Conservation (phyloP, 2,329 filamentous ascomycete species). For the Colletotrichum trifolii region DNA sequence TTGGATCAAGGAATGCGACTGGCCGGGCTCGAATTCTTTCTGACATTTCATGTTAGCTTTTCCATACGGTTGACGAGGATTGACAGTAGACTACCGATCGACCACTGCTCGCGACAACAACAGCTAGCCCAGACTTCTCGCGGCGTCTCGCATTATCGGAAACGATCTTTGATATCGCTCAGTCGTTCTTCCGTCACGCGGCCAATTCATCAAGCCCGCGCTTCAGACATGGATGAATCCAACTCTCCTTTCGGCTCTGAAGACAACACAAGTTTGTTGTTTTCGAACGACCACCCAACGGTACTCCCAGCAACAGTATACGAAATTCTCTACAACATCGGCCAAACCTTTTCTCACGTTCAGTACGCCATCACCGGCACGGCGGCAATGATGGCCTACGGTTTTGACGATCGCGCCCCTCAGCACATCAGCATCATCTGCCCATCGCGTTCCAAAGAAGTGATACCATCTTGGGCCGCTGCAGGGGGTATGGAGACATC, state of each 20-base stretch:
- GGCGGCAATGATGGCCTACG: slow-evolving; percentile 57
- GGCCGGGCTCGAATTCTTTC: too few species aligned
- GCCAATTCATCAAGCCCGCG: too few species aligned
- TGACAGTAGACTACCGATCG: too few species aligned
- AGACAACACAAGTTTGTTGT: neutral
- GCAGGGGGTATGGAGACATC: slow-evolving; percentile 45
- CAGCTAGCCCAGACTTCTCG: too few species aligned
- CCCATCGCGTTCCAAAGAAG: slow-evolving; percentile 47
- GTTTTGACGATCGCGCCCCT: slow-evolving; percentile 45
- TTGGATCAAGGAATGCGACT: too few species aligned
- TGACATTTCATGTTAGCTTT: too few species aligned
- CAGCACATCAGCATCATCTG: slow-evolving; percentile 54
- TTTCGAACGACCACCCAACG: slow-evolving; percentile 38
- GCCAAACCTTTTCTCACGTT: slow-evolving; percentile 53
- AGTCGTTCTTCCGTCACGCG: too few species aligned
- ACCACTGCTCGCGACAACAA: too few species aligned
- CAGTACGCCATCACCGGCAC: slow-evolving; percentile 60
- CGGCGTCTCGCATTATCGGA: too few species aligned
- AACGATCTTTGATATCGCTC: too few species aligned
- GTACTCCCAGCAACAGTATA: slow-evolving; percentile 41
- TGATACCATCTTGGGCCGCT: slow-evolving; percentile 54
- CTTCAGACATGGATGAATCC: neutral
- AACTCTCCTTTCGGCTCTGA: neutral
- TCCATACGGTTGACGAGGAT: too few species aligned
- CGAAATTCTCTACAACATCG: slow-evolving; percentile 52